Evolutionary conservation across 345 rosid species (phyloP), one percentile per base, ranked within the genome.

Genomic region (Citrus inodora): DNA sequence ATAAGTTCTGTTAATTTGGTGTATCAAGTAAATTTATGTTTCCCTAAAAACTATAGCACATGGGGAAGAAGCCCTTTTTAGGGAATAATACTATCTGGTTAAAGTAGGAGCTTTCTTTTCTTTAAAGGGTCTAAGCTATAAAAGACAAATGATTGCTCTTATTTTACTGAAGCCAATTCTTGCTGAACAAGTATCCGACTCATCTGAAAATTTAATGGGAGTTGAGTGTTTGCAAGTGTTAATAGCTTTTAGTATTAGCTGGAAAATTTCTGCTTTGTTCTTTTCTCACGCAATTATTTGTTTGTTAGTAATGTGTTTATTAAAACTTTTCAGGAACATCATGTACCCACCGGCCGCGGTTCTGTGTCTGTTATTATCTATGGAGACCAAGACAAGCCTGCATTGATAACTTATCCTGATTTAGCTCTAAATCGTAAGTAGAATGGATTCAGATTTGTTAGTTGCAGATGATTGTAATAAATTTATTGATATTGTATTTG

Each of bases 381-480:
- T 77, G 98, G 97, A 71, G 94, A 94, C 69, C 90, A 85, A 83
- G 94, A 91, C 79, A 94, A 92, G 87, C 97, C 98, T 24, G 95
- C 97, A 33, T 73, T 94, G 74, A 87, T 94, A 63, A 94, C 98
- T 72, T 94, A 94, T 88, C 97, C 98, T 28, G 98, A 94, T 88
- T 80, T 94, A 83, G 98, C 93, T 68, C 85, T 94, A 73, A 89
- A 92, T 78, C 88, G 95, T 94, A 85, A 90, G 95, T 83, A 42
- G 61, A 71, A 61, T 63, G 70, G 79, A 56, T 46, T 80, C 9
- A 14, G 53, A 73, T 85, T 7, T 46, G 4, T 46, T 16, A 11
- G 51, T 46, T 70, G 55, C 1, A 4, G 32, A n/a, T 73, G 67
- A 33, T 25, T 59, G 33, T 59, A 73, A 59, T 22, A 71, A 73